phyloP scores from a whole-genome alignment of 73 alveolate species.

The Paramecium sexaurelia region DNA sequence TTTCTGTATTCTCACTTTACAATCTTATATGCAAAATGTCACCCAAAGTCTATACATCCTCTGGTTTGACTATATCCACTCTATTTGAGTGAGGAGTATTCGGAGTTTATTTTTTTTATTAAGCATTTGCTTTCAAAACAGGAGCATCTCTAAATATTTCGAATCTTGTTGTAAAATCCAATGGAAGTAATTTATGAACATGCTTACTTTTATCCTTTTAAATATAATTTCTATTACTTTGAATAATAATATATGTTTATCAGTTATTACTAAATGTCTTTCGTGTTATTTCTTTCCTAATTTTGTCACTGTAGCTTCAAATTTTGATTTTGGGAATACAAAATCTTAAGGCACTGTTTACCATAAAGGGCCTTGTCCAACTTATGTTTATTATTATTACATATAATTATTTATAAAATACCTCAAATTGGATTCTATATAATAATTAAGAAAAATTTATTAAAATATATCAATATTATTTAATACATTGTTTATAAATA shows the following conservation, averaged over 20 bases:
- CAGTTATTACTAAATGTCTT: slow-evolving; percentile 26
- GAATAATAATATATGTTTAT: neutral
- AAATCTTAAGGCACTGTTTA: slow-evolving; percentile 14
- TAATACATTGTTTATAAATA: neutral
- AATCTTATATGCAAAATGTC: slow-evolving; percentile 37
- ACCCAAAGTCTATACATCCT: slow-evolving; percentile 26
- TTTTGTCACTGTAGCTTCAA: slow-evolving; percentile 34
- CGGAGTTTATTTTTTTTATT: neutral
- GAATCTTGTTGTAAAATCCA: slow-evolving; percentile 35
- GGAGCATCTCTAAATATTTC: slow-evolving; percentile 50
- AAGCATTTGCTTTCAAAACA: neutral
- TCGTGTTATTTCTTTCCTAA: slow-evolving; percentile 13
- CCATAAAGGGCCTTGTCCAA: neutral
- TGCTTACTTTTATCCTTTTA: slow-evolving; percentile 19
- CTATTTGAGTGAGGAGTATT: slow-evolving; percentile 33
- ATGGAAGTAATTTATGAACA: slow-evolving; percentile 37
- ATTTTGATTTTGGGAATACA: neutral
- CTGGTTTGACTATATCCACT: slow-evolving; percentile 52
- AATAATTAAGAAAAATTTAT: neutral
- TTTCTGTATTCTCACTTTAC: neutral
- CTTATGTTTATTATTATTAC: neutral
- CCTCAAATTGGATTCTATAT: too few relatives aligned
- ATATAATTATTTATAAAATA: too few relatives aligned
- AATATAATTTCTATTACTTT: neutral
- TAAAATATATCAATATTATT: neutral